A percentile compares a stretch with the other conserved stretches of the same genome.
Evolutionary conservation across 768 basidiomycete species (phyloP).

Genomic region (Mycena haematopus): DNA sequence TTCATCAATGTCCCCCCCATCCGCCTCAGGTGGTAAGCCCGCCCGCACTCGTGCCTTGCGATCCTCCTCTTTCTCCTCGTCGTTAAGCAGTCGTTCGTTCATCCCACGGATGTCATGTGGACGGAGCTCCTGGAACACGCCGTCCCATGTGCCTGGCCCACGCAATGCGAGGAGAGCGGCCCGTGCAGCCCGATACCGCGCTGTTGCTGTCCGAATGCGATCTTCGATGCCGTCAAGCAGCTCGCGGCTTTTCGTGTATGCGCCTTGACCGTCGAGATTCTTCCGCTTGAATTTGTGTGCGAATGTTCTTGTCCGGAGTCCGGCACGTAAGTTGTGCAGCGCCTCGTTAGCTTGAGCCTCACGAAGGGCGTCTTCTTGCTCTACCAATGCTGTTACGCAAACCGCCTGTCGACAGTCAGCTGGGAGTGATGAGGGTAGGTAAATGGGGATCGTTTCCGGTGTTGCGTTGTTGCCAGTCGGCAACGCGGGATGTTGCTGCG

Average conservation of each 20-base stretch:
- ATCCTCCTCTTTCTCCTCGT: conserved; percentile 29
- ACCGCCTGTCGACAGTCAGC: neutral
- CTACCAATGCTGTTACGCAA: conserved; percentile 24
- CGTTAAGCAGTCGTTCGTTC: conserved; percentile 23
- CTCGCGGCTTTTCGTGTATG: conserved; percentile 25
- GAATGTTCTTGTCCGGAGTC: conserved; percentile 26
- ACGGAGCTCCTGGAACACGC: conserved; percentile 6
- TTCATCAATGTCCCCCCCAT: neutral
- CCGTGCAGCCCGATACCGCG: conserved; percentile 15
- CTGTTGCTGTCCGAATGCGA: neutral
- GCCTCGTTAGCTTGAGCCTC: conserved; percentile 30
- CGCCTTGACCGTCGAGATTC: conserved; percentile 23
- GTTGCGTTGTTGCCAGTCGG: conserved; percentile 1
- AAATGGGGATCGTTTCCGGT: conserved; percentile 27
- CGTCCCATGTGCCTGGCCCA: conserved; percentile 24
- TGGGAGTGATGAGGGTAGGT: conserved; percentile 32
- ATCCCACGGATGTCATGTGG: conserved; percentile 23
- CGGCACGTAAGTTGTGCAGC: conserved; percentile 23
- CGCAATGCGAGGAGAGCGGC: conserved; percentile 18
- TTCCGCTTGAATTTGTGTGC: conserved; percentile 29
- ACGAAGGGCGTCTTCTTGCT: conserved; percentile 31
- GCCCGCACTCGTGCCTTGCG: conserved; percentile 14
- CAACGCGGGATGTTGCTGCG: neutral
- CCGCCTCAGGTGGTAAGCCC: neutral
- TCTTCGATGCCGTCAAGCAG: conserved; percentile 27